Evolutionary conservation across 352 stramenopile species (phyloP), one percentile per base, ranked within the genome.

Genomic region (Aphanomyces cochlioides): DNA sequence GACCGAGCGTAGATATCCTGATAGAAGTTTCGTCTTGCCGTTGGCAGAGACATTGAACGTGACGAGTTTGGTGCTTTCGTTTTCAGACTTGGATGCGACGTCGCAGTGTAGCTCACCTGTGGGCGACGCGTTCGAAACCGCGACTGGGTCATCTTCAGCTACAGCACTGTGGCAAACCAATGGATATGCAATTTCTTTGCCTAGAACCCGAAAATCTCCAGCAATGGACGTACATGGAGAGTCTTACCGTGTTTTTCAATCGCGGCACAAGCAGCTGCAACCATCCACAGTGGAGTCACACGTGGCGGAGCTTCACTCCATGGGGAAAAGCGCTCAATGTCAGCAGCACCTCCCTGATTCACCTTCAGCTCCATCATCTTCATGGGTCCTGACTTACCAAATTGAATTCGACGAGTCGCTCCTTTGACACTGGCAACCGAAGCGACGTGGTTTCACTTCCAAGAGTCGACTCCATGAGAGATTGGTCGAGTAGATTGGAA

Each of bases 1-100:
- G 15, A 70, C 64, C 17, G 64, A 70, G 37, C 64, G 64, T 19
- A 70, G 36, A 50, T 70, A 70, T 12, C 64, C 64, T n/a, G 36
- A 63, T 37, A 70, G 13, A 13, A 70, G n/a, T 1, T 47, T 12
- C 28, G 53, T 36, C 17, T 21, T 28, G 7, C 28, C 40, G 47
- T 47, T 63, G 43, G 38, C 8, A 43, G 50, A 69, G 47, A 56
- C 37, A 39, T 61, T 61, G 15, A 70, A 70, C 4, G 43, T 38
- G 5, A 70, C 47, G 47, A 70, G 45, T n/a, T 56, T 56, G 15
- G 19, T 47, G n/a, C 1, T n/a, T 10, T n/a, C 64, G 8, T 70
- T 50, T 21, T 60, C 40, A 17, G 21, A 8, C 64, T 70, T 70
- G 17, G 64, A 37, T 38, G 40, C 39, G 3, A 70, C 64, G 17